Base-by-base conservation (phyloP, 73 alveolate genomes). In the Stentor coeruleus region DNA sequence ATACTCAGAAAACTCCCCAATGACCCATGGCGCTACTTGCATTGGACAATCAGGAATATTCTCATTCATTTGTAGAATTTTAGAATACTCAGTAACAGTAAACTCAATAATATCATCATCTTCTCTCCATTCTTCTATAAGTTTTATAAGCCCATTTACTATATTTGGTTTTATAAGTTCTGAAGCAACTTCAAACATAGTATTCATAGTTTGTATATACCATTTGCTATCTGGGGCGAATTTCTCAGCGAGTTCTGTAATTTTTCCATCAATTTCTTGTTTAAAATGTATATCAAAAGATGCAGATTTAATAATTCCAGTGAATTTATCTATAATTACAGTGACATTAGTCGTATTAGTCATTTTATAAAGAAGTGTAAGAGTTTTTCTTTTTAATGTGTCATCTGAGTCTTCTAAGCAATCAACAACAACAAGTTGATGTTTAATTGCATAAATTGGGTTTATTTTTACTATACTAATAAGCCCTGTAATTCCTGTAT, bases 401-500 rank as follows among this genome's bases (percentile, higher is more conserved):
- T 96, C 99, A 79, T 97, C 99, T 0, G 97, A 87, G 87, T 95
- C 99, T 92, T 97, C 99, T 3, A 97, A 86, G 82, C 99, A 97
- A 83, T 97, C 99, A 58, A 97, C 99, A 28, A 97, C 98, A 55
- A 95, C 93, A 83, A 91, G 88, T 90, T 97, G 97, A 87, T 97
- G 99, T 82, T 92, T 88, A 82, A 95, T 92, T 6, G 98, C 99
- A 84, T 97, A 96, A 76, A 91, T 91, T 74, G 99, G 96, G 85
- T 95, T 93, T 6, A 93, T 86, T 83, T 89, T 95, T 41, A 95
- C 95, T 82, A 95, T 95, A 55, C 82, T 72, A 74, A 96, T 90
- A 42, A 95, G 95, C 3, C 97, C 98, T 74, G 94, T 95, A 1
- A 75, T 75, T 37, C 83, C 83, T 36, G 72, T 37, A 38, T 75